Evolutionary conservation across 2,329 filamentous ascomycete genomes (phyloP), one percentile per base, ranked within the genome.

Genomic region (Nemania sp.): DNA sequence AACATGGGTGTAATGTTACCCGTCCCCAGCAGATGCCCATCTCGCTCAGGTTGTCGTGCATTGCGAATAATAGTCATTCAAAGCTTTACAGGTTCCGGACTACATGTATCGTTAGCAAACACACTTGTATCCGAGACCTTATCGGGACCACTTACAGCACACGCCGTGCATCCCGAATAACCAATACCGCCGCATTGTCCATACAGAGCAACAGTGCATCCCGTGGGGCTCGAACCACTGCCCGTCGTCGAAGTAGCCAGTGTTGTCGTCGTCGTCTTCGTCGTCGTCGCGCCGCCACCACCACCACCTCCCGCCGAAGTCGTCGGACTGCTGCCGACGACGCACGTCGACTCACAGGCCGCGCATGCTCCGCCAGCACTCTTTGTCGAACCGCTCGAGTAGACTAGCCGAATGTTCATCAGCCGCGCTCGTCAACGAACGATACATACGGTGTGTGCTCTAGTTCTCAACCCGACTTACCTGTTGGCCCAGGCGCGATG

Each of bases 21-120:
- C 6, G 24, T 10, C 18, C 10, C 20, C 11, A 4, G n/a, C n/a
- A 22, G 8, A 41, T 53, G 8, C 26, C 43, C 35, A n/a, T 51
- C 1, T 27, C 27, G 7, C n/a, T 41, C 22, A n/a, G n/a, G n/a
- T n/a, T n/a, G 1, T 45, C 67, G 58, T 68, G 57, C 74, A 76
- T 54, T 76, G 75, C 32, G 72, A 76, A 61, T 76, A 76, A 58
- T 75, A 74, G 22, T 75, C 71, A 41, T 75, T 76, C 4, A 75
- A 62, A 35, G 51, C 68, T 5, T 72, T 71, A 51, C 75, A 76
- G 11, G 67, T 71, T 52, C 73, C 72, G 26, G 67, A 66, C 72
- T 75, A 20, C 7, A n/a, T n/a, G 51, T 45, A 56, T 47, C 29
- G 61, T 74, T 60, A 76, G 69, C 60, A 54, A 41, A 45, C 3